Evolutionary conservation across 805 yeast species (phyloP).

Genomic region (Candida krabiensis): DNA sequence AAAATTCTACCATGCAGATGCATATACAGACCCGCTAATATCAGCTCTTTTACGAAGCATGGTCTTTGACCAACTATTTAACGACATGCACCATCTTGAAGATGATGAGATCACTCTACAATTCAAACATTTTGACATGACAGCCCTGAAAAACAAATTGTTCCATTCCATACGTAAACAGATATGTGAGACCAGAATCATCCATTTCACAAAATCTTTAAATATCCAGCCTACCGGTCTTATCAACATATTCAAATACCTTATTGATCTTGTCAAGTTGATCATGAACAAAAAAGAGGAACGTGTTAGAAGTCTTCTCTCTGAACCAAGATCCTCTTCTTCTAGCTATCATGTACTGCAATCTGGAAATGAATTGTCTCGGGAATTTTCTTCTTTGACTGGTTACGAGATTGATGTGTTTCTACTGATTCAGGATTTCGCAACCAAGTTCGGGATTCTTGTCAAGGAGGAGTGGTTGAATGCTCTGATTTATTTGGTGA

Average conservation of each 20-base stretch:
- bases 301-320: conserved; percentile 3
- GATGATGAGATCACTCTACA: conserved; percentile 9
- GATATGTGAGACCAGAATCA: conserved; percentile 20
- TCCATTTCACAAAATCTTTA: conserved; percentile 23
- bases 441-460: conserved; percentile 1
- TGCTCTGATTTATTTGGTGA: conserved; percentile 4
- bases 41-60: conserved; percentile 15
- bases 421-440: conserved; percentile 1
- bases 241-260: conserved; percentile 8
- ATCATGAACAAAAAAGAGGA: conserved; percentile 2
- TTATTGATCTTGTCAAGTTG: conserved; percentile 7
- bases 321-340: background rate
- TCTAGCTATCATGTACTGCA: background rate
- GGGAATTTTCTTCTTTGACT: background rate
- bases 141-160: conserved; percentile 16
- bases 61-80: conserved; percentile 14
- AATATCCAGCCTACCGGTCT: conserved; percentile 19
- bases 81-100: conserved; percentile 13
- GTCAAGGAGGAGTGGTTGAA: conserved; percentile 5
- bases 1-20: conserved; percentile 19
- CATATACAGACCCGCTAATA: conserved; percentile 14
- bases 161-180: conserved; percentile 29
- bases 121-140: conserved; percentile 10
- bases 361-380: background rate
- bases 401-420: conserved; percentile 2